Evolutionary conservation across 805 yeast species (phyloP), one percentile per base, ranked within the genome.

Genomic region (Hanseniaspora taiwanica): DNA sequence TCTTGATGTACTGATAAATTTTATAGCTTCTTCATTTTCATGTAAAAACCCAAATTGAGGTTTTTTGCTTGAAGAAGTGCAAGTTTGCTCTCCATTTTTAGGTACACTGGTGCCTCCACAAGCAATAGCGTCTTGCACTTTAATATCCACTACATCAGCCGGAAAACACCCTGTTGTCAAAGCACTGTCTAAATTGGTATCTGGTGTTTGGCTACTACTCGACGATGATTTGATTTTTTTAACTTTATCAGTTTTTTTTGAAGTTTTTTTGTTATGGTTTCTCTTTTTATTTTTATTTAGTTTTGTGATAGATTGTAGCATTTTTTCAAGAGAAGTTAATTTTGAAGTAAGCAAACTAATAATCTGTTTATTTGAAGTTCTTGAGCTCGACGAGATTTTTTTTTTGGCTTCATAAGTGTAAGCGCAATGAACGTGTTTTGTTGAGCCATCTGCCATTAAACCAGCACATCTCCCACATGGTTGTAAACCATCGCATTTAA

Each of bases 381-480:
- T 31, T 14, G 34, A 12, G 12, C 14, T 31, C 4, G 34, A 31
- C 9, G 18, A 12, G 9, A n/a, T 18, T 31, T 31, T 31, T 13
- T 31, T 31, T 9, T 31, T 31, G 18, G 18, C 13, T 14, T 14
- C 20, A 17, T 9, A 31, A 13, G 18, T 31, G 17, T 6, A 31
- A 31, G 20, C 14, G 20, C 34, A 31, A 4, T 31, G 20, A 4
- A 31, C 14, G 12, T 16, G 18, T 3, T 17, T 4, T 17, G 29
- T 13, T 7, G 9, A n/a, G 7, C 4, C 6, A 4, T n/a, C n/a
- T n/a, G n/a, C n/a, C n/a, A n/a, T n/a, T n/a, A n/a, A n/a, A n/a
- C n/a, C n/a, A n/a, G n/a, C n/a, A 27, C 44, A 42, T 4, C 21
- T 25, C 6, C 19, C 25, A 21, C 44, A 42, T 21, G 44, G 44